Evolutionary conservation across 1,284 basidiomycete species (phyloP), one percentile per base, ranked within the genome.

Genomic region (Clitocybe nebularis): DNA sequence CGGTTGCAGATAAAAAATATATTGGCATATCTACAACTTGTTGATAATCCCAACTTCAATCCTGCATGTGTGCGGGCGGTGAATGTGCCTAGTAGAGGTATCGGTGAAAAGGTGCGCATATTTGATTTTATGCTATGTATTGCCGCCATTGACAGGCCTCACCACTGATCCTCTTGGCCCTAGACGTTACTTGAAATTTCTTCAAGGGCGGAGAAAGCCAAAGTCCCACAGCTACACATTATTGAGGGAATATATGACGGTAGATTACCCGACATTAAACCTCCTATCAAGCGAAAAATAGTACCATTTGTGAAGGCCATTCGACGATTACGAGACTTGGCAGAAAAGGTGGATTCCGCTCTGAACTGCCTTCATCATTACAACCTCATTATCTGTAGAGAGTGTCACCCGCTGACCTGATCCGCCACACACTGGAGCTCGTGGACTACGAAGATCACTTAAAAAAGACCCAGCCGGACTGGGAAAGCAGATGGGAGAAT

Each of bases 21-120:
- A 16, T 66, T 95, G n/a, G 85, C 88, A 1, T 95, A 95, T 62
- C 67, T 93, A 0, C 90, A 92, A 57, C 70, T 95, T 1, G 73
- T 86, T 1, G 90, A 93, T 53, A 95, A 95, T 58, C 82, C 89
- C 0, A 67, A 73, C 9, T 94, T 86, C 55, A 71, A 71, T 4
- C 89, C 82, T 4, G 91, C 90, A 0, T 88, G 94, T 50, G 59
- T 71, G n/a, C 78, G 92, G 13, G 78, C 84, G 0, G 71, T 92
- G 43, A 93, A 93, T 55, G 72, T 80, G 0, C 92, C 93, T 0
- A 69, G 75, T 29, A 71, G 91, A 33, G 76, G 79, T 0, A 79
- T 94, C 23, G 93, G 92, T n/a, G 84, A 89, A 39, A 93, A 93
- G 74, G 87, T 83, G 26, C 25, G 62, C 36, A 37, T 32, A 13